phyloP scores from a whole-genome alignment of 768 basidiomycete genomes.

The Termitomyces bulborhizus region DNA sequence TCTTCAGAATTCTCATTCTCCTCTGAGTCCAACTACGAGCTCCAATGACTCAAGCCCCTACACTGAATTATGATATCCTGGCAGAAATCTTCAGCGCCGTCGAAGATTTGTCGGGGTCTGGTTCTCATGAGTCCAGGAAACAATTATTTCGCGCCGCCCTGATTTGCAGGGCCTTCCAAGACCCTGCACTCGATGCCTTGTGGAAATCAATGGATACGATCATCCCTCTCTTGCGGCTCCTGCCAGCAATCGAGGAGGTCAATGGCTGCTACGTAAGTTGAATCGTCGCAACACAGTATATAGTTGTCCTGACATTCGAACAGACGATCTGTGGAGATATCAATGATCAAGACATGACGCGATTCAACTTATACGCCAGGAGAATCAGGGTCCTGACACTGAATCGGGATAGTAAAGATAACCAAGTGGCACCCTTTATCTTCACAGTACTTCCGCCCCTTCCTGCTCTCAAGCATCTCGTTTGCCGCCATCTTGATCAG shows the following conservation, averaged over 20 bases:
- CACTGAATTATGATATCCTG: neutral
- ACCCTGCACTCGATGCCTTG: conserved; percentile 7
- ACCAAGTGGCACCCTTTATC: neutral
- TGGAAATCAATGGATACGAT: conserved; percentile 6
- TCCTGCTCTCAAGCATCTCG: neutral
- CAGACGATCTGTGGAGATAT: neutral
- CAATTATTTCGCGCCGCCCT: conserved; percentile 1
- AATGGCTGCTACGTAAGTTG: neutral
- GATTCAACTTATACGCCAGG: neutral
- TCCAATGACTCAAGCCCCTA: neutral
- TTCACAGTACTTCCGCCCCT: neutral
- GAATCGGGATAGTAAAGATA: too few species aligned
- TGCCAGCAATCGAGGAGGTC: neutral
- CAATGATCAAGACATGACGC: neutral
- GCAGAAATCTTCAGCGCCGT: neutral
- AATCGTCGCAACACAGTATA: neutral
- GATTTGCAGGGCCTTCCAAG: conserved; percentile 8
- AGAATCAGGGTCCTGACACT: neutral
- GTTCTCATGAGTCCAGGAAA: neutral
- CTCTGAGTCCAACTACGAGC: too few species aligned
- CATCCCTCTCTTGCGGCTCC: neutral
- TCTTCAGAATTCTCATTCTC: too few species aligned
- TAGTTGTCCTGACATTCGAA: neutral
- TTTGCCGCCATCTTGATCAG: neutral
- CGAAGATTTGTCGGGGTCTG: neutral